Evolutionary conservation across 208 protist species (phyloP), one percentile per base, ranked within the genome.

Genomic region (Wallacemonas sp.): DNA sequence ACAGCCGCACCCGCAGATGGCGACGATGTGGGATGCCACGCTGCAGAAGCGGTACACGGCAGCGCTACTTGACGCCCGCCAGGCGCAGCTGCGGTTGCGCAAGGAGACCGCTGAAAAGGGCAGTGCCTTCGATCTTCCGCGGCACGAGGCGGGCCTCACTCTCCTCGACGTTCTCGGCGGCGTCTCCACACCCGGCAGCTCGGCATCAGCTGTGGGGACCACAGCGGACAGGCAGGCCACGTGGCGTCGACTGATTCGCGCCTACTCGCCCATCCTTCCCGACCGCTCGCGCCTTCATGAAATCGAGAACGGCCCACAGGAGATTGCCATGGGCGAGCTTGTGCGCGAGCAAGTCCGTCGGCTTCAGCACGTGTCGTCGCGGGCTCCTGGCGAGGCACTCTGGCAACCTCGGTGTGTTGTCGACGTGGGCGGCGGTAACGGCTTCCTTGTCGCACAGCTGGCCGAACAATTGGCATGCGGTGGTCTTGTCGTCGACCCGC

Each of bases 291-390:
- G 78, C 53, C 62, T 82, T n/a, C 85, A 95, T 48, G 85, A 92
- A 63, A 58, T 95, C 57, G 79, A 92, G 69, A 95, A 92, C 61
- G 60, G 91, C 30, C 85, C 89, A 33, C 89, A 92, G 70, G 85
- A 95, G 59, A 79, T 92, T 48, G 81, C 78, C 13, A 87, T 94
- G 29, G 80, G 82, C 8, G 88, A 92, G 64, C 41, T 94, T 38
- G 42, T 91, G 2, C 41, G 19, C 5, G 41, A 12, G 15, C 17
- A 46, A 21, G 21, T 29, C 19, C 10, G 8, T 12, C 41, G 41
- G 19, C 21, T 57, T n/a, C n/a, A n/a, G n/a, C n/a, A n/a, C n/a
- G n/a, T n/a, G n/a, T n/a, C n/a, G n/a, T 29, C 53, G 29, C n/a
- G n/a, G n/a, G n/a, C n/a, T n/a, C n/a, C n/a, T 19, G 9, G 42